Evolutionary conservation across 1,284 basidiomycete genomes (phyloP), one percentile per base, ranked within the genome.

Genomic region (Microbotryum intermedium): DNA sequence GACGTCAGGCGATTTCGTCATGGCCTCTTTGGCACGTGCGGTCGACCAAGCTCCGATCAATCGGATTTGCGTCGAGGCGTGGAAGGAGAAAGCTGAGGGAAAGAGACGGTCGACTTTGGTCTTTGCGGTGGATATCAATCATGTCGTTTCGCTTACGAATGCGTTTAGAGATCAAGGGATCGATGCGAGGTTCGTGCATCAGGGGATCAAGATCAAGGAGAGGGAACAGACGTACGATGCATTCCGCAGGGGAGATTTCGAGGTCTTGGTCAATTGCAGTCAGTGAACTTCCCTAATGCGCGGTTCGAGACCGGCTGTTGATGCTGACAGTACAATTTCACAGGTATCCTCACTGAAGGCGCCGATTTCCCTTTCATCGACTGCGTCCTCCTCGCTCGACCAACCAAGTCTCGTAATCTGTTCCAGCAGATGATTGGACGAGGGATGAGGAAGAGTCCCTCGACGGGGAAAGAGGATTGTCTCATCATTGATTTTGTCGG

Each of bases 391-490:
- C 78, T 97, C 11, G 90, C 73, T 0, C 60, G 74, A 9, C 75
- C 68, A 11, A 97, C 94, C 0, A 80, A 86, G 28, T 95, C 91
- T 13, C 80, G 84, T 34, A 97, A 94, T 72, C 75, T 95, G 9
- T 92, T 93, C 69, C 83, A 87, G 5, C 94, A 97, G 72, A 98
- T 97, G 92, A 90, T 97, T 67, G 94, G 93, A 0, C 82, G 94
- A 55, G 93, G 94, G 9, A 86, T 97, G 80, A 81, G 94, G 58
- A 79, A 88, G 28, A 91, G 88, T 0, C 87, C 89, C 2, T 74
- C 6, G n/a, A 92, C 88, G 0, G 86, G 83, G 50, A 98, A 98
- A 75, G 70, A 74, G 43, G 84, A 97, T 72, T 97, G 94, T 73
- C 82, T 83, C 25, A 83, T 97, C 52, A 86, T 98, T 61, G 93